phyloP scores from a whole-genome alignment of 129 eudicot species.

The Apium graveolens region DNA sequence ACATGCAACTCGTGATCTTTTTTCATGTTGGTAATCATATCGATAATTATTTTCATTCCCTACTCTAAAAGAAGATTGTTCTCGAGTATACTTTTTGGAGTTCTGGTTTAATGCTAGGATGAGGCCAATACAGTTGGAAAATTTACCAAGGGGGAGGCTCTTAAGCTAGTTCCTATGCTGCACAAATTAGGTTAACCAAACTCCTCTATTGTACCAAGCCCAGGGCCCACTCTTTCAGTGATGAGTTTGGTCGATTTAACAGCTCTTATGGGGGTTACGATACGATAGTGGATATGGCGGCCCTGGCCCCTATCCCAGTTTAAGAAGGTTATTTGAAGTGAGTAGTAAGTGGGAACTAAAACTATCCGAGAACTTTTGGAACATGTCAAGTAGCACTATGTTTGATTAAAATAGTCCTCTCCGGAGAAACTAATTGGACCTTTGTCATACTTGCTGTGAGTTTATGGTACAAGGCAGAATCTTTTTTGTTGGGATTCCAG shows the following conservation, averaged over 20 bases:
- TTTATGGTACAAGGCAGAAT: background rate
- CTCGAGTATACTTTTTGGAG: background rate
- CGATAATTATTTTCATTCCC: background rate
- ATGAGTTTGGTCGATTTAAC: slow-evolving; percentile 23
- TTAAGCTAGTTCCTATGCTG: slow-evolving; percentile 19
- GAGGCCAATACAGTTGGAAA: slow-evolving; percentile 14
- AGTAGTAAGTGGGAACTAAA: background rate
- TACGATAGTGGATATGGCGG: slow-evolving; percentile 23
- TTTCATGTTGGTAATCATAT: background rate
- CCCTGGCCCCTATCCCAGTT: slow-evolving; percentile 21
- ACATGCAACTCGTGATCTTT: background rate
- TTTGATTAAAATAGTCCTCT: background rate
- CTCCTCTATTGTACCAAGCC: slow-evolving; percentile 26
- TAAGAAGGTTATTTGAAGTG: background rate
- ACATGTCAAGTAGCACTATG: background rate
- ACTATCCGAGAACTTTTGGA: background rate
- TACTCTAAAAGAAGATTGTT: background rate
- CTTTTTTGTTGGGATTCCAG: background rate
- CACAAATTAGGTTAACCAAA: slow-evolving; percentile 23
- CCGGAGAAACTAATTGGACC: background rate
- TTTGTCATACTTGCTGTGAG: background rate
- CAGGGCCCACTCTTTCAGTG: slow-evolving; percentile 25
- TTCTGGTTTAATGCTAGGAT: slow-evolving; percentile 10
- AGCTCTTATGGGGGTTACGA: slow-evolving; percentile 24
- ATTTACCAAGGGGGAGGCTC: slow-evolving; percentile 9